Percentiles rank a stretch among this genome's conserved stretches.
These are phyloP conservation scores for Ogataea trehalophila DNA, from an alignment of 805 yeast genomes.

Conservation along the genomic window DNA sequence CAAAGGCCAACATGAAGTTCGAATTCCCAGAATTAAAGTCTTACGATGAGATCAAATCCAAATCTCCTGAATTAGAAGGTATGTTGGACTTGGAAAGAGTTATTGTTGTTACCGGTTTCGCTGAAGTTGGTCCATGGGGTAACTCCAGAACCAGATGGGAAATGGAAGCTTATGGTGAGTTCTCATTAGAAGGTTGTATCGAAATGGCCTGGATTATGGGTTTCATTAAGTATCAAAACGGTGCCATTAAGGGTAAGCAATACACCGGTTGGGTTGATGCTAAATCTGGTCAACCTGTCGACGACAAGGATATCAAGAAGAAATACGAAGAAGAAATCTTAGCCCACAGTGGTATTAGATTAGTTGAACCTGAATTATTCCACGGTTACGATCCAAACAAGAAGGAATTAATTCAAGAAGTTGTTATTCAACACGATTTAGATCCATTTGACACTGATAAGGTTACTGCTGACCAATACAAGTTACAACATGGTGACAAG, in stretches of 20 bases:
- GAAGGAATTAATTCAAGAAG: constrained; percentile 92
- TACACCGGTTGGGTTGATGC: constrained; percentile 98
- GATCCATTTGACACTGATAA: constrained; percentile 94
- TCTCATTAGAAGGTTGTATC: constrained; percentile 94
- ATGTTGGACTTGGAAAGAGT: constrained; percentile 88
- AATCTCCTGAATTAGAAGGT: constrained; percentile 78
- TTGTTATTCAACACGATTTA: constrained; percentile 92
- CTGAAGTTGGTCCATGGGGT: constrained; percentile 99
- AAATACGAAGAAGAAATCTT: constrained; percentile 87
- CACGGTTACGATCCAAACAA: constrained; percentile 91
- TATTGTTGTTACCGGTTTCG: constrained; percentile 94
- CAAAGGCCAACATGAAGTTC: constrained; percentile 92
- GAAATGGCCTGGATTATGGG: constrained; percentile 99
- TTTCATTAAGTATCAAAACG: constrained; percentile 90
- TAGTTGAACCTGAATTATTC: constrained; percentile 93
- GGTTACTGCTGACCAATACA: constrained; percentile 93
- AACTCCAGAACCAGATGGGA: constrained; percentile 99
- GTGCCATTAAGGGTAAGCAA: constrained; percentile 81
- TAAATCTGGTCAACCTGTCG: constrained; percentile 87
- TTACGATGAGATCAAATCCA: constrained; percentile 63
- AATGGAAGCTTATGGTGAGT: constrained; percentile 94
- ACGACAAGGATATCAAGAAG: constrained; percentile 87
- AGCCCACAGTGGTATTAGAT: constrained; percentile 94
- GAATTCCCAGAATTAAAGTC: constrained; percentile 87
- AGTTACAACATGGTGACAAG: constrained; percentile 87